Conservation (phyloP, 805 yeast species). For the Nakazawaea ishiwadae region DNA sequence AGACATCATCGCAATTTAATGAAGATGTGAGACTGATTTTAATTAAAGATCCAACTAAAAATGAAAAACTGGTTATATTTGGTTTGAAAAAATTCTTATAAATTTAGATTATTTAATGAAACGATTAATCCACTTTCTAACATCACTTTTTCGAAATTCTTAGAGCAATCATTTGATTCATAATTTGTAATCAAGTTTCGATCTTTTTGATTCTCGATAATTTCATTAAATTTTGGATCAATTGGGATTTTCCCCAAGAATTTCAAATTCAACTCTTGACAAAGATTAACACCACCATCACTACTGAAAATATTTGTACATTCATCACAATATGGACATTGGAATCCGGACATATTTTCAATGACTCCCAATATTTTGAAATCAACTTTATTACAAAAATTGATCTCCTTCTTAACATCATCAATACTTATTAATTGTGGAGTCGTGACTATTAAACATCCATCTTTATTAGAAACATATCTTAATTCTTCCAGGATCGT, state of each 20-base stretch:
- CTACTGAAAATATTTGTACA: conserved; percentile 87
- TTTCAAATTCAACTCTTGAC: conserved; percentile 55
- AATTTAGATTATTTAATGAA: conserved; percentile 1
- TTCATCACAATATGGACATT: conserved; percentile 91
- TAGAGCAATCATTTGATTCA: conserved; percentile 29
- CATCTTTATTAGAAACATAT: conserved; percentile 66
- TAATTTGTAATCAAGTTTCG: conserved; percentile 33
- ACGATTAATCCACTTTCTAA: conserved; percentile 6
- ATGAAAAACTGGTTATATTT: conserved; percentile 3
- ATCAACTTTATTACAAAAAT: conserved; percentile 83
- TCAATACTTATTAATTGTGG: conserved; percentile 93
- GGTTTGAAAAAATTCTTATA: conserved; percentile 8
- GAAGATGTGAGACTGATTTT: conserved; percentile 11
- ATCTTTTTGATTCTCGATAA: conserved; percentile 67
- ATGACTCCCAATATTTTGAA: conserved; percentile 79
- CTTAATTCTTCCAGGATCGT: conserved; percentile 90
- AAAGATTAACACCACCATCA: conserved; percentile 82
- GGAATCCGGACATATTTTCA: conserved; percentile 96
- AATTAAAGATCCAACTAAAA: conserved; percentile 3
- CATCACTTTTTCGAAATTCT: conserved; percentile 44
- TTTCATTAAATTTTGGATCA: conserved; percentile 84
- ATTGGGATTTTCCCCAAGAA: conserved; percentile 89
- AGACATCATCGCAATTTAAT: conserved; percentile 7
- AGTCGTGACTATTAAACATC: conserved; percentile 93
- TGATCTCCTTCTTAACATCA: conserved; percentile 91